Percentiles rank a stretch among this genome's conserved stretches.
phyloP scores from a whole-genome alignment of 176 grass and related monocot species.

The Triticum dicoccoides region DNA sequence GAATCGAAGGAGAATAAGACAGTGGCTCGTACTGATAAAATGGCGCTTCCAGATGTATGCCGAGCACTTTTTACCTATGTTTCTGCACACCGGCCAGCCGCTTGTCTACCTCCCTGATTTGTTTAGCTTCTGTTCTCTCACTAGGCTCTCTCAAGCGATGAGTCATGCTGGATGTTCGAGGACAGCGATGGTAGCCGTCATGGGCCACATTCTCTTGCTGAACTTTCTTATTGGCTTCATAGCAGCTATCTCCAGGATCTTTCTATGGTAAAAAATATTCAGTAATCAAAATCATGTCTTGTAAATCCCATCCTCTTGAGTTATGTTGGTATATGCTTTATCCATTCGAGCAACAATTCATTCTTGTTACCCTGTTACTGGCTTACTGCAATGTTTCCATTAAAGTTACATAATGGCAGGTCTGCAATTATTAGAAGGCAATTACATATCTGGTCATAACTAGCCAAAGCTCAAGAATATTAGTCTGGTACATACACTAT shows the following conservation, averaged over 20 bases:
- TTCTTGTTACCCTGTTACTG: neutral
- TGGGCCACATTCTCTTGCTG: constrained; percentile 85
- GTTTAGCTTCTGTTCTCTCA: constrained; percentile 21
- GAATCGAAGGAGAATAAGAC: neutral
- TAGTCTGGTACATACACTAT: constrained; percentile 15
- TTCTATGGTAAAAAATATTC: constrained; percentile 66
- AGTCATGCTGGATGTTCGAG: constrained; percentile 96
- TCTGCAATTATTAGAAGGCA: neutral
- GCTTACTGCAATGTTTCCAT: constrained; percentile 2
- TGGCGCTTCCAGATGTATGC: constrained; percentile 38
- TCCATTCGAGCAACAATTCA: neutral
- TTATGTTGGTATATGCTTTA: constrained; percentile 6
- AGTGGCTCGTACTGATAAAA: constrained; percentile 20
- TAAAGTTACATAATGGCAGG: neutral
- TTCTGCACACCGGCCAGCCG: neutral
- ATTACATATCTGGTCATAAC: constrained; percentile 8
- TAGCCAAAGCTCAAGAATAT: neutral
- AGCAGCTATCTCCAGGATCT: constrained; percentile 88
- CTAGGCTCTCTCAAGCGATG: constrained; percentile 61
- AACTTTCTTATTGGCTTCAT: constrained; percentile 95
- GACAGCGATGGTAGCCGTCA: constrained; percentile 66
- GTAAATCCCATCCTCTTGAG: neutral
- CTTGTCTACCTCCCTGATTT: constrained; percentile 15
- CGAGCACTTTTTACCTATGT: constrained; percentile 9
- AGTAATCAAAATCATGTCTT: neutral